Conservation (phyloP, 129 eudicot species). For the Gnaphalium uliginosum region DNA sequence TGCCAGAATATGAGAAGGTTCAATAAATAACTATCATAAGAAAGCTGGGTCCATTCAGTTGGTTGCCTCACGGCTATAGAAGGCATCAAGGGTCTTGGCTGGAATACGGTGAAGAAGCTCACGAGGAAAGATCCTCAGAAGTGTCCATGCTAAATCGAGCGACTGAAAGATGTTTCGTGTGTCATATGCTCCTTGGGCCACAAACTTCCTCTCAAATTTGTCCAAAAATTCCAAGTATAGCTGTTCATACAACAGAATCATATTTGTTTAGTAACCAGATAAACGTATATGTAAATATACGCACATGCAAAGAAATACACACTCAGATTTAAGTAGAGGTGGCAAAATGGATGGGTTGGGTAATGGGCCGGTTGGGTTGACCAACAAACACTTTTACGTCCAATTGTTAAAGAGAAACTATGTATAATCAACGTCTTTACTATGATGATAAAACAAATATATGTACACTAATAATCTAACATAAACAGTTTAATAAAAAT, state of each 20-base stretch:
- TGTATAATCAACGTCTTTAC: not conserved
- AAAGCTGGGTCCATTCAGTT: constrained; percentile 29
- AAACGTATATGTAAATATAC: not conserved
- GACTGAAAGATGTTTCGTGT: constrained; percentile 98
- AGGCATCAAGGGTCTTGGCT: constrained; percentile 94
- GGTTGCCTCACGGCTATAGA: constrained; percentile 89
- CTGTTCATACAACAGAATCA: constrained; percentile 33
- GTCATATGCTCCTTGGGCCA: constrained; percentile 98
- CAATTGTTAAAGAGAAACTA: too few relatives aligned
- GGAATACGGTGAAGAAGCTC: constrained; percentile 99
- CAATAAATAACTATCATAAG: constrained; percentile 12
- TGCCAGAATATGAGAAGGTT: constrained; percentile 14
- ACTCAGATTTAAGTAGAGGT: not conserved
- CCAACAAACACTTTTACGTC: not conserved
- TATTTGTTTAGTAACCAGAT: not conserved
- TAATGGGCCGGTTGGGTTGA: too few relatives aligned
- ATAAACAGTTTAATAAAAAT: not conserved
- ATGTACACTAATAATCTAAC: not conserved
- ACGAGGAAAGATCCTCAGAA: constrained; percentile 93
- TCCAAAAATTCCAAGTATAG: constrained; percentile 93
- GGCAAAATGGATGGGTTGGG: not conserved
- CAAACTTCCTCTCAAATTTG: constrained; percentile 98
- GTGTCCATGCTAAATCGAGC: constrained; percentile 95
- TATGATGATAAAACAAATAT: not conserved
- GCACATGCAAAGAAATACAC: not conserved